A percentile compares a stretch with the other conserved stretches of the same genome.
Evolutionary conservation across 306 rosid genomes (phyloP).

Genomic region (Heteromeles arbutifolia): DNA sequence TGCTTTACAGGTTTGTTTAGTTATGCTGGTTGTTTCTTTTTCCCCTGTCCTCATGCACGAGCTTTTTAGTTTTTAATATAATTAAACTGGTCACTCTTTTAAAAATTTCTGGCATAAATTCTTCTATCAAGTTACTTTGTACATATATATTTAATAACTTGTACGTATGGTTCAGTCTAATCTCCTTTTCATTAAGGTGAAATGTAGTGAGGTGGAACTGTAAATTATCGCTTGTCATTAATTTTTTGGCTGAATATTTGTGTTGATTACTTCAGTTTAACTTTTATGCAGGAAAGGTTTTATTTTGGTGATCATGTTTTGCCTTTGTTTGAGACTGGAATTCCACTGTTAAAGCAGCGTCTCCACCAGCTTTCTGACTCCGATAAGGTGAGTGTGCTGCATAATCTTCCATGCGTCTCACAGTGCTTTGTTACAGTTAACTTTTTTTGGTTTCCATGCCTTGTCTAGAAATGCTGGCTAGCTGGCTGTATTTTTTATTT

Average conservation of each 20-base stretch:
- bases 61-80: no score
- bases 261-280: not conserved
- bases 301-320: slow-evolving; percentile 92
- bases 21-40: not conserved
- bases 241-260: not conserved
- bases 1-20: slow-evolving; percentile 78
- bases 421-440: not conserved
- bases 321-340: slow-evolving; percentile 96
- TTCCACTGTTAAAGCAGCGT: slow-evolving; percentile 86
- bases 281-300: slow-evolving; percentile 76
- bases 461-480: not conserved
- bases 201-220: not conserved
- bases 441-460: not conserved
- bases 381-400: slow-evolving; percentile 43
- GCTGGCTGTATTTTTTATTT: not conserved
- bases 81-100: not conserved
- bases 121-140: not conserved
- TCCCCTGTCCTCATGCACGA: not conserved
- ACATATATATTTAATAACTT: not conserved
- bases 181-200: not conserved
- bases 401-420: not conserved
- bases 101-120: not conserved
- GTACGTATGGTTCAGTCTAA: not conserved
- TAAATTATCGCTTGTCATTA: not conserved
- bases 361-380: slow-evolving; percentile 75